Evolutionary conservation across 345 rosid genomes (phyloP), one percentile per base, ranked within the genome.

Genomic region (Clausena lansium): DNA sequence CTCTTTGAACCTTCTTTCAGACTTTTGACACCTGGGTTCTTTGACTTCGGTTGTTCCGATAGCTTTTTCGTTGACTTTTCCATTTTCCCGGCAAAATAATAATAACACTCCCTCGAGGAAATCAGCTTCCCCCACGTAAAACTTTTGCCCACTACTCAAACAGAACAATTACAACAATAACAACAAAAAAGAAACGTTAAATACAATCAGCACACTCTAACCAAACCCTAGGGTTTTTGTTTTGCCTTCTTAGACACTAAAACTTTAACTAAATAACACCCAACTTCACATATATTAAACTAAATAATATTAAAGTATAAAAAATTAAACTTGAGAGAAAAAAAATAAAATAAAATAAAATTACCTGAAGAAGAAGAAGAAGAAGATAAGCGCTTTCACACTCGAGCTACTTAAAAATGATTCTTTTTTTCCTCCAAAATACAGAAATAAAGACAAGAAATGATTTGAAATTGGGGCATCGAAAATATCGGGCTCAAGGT

Each of bases 51-150:
- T 66, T 61, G 70, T 14, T 62, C 80, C 28, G 25, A 47, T 33
- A 80, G 28, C 61, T 71, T 41, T 84, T 81, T 32, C 33, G 73
- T 47, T 63, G 68, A 33, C 22, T 76, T 39, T 71, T 86, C 88
- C 85, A 86, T 79, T 65, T 70, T 76, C 57, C 58, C 70, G 28
- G 72, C 47, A 50, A 59, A 76, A 66, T 32, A 66, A 22, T 47
- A 66, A 52, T 17, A 17, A 19, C 22, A 54, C 38, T 63, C 74
- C 77, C 64, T 30, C 70, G 52, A 75, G 77, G 82, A 82, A 84
- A 74, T 47, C 72, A 61, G 69, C 80, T 11, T 57, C 38, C 73
- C 66, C 73, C 66, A 65, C 8, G 41, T 36, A 35, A 47, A 25
- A 54, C n/a, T 19, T 68, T 68, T 11, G 32, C 24, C 8, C 72